Conservation (phyloP, 768 basidiomycete genomes). For the Tulasnella sp. region DNA sequence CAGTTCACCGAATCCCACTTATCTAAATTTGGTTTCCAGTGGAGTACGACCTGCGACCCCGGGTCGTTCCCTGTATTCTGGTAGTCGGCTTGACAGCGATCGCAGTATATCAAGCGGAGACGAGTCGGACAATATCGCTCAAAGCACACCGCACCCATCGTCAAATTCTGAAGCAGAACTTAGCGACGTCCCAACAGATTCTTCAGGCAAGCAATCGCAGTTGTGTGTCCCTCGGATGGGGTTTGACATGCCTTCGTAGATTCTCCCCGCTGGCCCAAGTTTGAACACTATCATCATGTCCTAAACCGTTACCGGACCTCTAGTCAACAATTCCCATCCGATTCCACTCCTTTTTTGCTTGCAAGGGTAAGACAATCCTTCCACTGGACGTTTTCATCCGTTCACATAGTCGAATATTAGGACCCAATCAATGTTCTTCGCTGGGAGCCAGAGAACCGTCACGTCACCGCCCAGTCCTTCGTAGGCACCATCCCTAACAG, state of each 20-base stretch:
- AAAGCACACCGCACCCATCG: constrained; percentile 23
- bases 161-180: constrained; percentile 25
- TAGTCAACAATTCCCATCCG: neutral
- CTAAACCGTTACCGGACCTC: constrained; percentile 4
- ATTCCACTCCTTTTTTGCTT: neutral
- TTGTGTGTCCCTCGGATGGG: neutral
- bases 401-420: neutral
- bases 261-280: constrained; percentile 10
- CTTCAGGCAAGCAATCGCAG: neutral
- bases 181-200: neutral
- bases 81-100: constrained; percentile 26
- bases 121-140: constrained; percentile 70
- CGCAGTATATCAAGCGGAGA: constrained; percentile 56
- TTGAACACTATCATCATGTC: constrained; percentile 11
- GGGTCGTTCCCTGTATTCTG: neutral
- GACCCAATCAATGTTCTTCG: neutral
- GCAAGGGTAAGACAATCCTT: neutral
- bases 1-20: neutral
- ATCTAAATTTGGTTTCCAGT: neutral
- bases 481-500: neutral
- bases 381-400: neutral
- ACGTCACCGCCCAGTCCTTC: neutral
- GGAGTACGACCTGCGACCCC: neutral
- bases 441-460: neutral
- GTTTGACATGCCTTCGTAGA: neutral